Evolutionary conservation across 352 stramenopile genomes (phyloP).

Genomic region (Globisporangium carolinianum): DNA sequence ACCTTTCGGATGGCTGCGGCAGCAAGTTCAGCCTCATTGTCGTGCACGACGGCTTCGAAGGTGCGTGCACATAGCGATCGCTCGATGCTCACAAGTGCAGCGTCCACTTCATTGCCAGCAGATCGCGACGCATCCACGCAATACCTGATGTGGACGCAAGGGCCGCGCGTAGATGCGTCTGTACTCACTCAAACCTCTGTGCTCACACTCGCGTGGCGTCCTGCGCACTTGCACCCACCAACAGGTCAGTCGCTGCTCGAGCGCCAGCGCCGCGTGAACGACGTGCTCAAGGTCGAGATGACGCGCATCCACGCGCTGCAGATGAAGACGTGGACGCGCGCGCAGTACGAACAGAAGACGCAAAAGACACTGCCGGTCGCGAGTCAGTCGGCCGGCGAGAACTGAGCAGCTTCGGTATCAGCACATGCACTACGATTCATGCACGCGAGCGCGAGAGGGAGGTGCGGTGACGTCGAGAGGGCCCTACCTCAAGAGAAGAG

Average conservation of each 20-base stretch:
- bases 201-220: not conserved
- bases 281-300: conserved; percentile 80
- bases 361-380: conserved; percentile 36
- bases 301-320: conserved; percentile 78
- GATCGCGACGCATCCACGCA: too few species aligned
- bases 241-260: conserved; percentile 60
- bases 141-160: not conserved
- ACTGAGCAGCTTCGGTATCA: conserved; percentile 13
- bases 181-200: not conserved
- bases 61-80: conserved; percentile 10
- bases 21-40: conserved; percentile 83
- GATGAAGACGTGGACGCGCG: conserved; percentile 82
- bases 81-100: too few species aligned
- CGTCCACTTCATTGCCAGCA: too few species aligned
- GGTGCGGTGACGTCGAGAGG: too few species aligned
- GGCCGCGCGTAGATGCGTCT: not conserved
- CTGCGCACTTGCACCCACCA: conserved; percentile 6
- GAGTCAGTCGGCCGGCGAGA: conserved; percentile 43
- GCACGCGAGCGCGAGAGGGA: too few species aligned
- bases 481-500: too few species aligned
- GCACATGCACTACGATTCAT: too few species aligned
- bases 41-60: conserved; percentile 75
- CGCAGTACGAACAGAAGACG: conserved; percentile 81
- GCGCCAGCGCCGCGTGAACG: conserved; percentile 70
- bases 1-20: conserved; percentile 77